These are phyloP conservation scores for Erigeron philadelphicus DNA, from an alignment of 140 eudicot genomes.

Conservation along the genomic window DNA sequence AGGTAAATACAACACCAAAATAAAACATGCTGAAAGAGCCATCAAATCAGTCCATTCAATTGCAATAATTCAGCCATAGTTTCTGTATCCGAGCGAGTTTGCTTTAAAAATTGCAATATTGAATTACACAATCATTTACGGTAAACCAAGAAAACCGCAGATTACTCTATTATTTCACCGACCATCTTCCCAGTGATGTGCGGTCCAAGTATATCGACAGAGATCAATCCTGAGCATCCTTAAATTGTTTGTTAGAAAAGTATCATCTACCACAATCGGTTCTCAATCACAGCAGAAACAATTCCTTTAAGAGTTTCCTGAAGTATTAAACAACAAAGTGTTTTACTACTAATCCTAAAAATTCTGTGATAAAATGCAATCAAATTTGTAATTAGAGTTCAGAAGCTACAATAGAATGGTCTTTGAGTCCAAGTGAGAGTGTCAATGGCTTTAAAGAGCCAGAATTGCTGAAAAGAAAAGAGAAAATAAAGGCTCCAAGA, in stretches of 20 bases:
- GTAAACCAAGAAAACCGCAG: neutral
- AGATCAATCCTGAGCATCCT: conserved; percentile 9
- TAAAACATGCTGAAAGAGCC: neutral
- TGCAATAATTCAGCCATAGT: neutral
- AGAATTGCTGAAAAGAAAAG: conserved; percentile 42
- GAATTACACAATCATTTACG: neutral
- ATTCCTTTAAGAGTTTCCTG: conserved; percentile 69
- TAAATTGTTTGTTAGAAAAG: neutral
- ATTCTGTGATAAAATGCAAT: conserved; percentile 1
- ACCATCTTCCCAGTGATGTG: neutral
- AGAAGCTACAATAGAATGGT: conserved; percentile 66
- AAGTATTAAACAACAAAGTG: conserved; percentile 18
- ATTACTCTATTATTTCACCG: neutral
- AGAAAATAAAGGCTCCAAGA: neutral
- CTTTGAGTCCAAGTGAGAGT: conserved; percentile 80
- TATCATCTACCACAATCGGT: conserved; percentile 48
- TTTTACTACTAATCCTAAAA: conserved; percentile 1
- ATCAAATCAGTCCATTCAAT: neutral
- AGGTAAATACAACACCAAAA: too few relatives aligned
- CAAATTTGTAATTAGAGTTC: conserved; percentile 3
- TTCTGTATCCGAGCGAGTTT: neutral
- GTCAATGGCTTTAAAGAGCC: conserved; percentile 67
- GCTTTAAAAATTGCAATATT: neutral
- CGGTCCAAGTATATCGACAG: neutral
- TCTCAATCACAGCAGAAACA: conserved; percentile 58